These are phyloP conservation scores for Gossypium arboreum DNA, from an alignment of 345 rosid species.

Conservation along the genomic window DNA sequence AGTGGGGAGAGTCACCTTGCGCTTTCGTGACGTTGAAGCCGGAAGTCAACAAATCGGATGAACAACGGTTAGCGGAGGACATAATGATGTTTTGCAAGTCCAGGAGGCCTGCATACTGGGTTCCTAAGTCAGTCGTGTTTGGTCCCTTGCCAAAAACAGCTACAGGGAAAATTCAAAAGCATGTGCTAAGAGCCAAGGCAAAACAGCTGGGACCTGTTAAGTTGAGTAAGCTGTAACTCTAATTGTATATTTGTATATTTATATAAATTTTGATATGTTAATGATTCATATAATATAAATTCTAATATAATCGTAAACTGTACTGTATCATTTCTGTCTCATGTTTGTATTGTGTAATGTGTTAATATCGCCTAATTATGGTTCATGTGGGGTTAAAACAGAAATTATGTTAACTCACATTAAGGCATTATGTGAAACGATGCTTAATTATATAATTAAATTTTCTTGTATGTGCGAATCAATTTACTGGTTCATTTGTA, in stretches of 20 bases:
- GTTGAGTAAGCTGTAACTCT: slow-evolving; percentile 47
- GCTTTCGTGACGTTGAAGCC: slow-evolving; percentile 79
- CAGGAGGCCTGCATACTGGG: slow-evolving; percentile 85
- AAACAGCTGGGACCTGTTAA: slow-evolving; percentile 69
- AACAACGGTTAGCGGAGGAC: slow-evolving; percentile 47
- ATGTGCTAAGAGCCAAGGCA: slow-evolving; percentile 64
- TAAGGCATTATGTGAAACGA: no score
- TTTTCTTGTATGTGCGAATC: no score
- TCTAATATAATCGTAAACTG: background rate
- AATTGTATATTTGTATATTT: background rate
- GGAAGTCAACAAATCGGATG: slow-evolving; percentile 35
- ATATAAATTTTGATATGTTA: background rate
- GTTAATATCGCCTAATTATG: no score
- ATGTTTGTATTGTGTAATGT: no score
- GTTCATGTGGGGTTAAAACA: no score
- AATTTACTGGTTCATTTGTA: no score
- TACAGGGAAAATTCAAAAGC: slow-evolving; percentile 91
- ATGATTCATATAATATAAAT: background rate
- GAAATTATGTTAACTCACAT: no score
- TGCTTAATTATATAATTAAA: no score
- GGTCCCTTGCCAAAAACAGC: slow-evolving; percentile 90
- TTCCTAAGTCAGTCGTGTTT: slow-evolving; percentile 75
- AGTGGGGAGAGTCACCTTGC: slow-evolving; percentile 90
- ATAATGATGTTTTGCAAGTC: slow-evolving; percentile 58
- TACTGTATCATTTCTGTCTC: background rate